Percentiles rank a stretch among this genome's conserved stretches.
phyloP scores from a whole-genome alignment of 2,329 filamentous ascomycete genomes.

The Mycosphaerella sp. region DNA sequence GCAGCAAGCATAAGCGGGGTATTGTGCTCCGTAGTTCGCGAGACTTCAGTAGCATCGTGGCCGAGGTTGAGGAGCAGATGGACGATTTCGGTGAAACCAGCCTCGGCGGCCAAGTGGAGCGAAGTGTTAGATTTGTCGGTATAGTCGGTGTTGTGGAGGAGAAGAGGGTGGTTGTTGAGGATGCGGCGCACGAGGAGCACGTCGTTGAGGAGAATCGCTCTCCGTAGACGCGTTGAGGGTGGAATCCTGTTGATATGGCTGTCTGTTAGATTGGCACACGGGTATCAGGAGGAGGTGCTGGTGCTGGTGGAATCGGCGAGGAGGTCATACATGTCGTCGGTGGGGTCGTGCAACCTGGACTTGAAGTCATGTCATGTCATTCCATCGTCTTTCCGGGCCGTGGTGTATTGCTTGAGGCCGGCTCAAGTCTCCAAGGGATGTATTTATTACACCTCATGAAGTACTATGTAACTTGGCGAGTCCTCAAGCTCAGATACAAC shows the following conservation, averaged over 20 bases:
- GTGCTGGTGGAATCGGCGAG: not conserved
- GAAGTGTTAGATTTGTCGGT: constrained; percentile 73
- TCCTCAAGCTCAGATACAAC: no score
- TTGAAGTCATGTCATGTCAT: constrained; percentile 1
- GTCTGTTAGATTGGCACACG: constrained; percentile 37
- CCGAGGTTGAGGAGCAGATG: constrained; percentile 63
- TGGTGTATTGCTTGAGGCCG: constrained; percentile 16
- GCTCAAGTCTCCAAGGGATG: constrained; percentile 14
- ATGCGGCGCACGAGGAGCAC: constrained; percentile 69
- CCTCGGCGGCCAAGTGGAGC: constrained; percentile 70
- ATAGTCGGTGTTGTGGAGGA: constrained; percentile 74
- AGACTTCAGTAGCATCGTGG: constrained; percentile 67
- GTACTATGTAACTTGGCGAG: no score
- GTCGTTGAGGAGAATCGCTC: constrained; percentile 73
- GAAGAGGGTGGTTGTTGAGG: constrained; percentile 61
- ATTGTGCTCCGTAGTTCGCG: constrained; percentile 71
- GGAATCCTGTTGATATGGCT: constrained; percentile 52
- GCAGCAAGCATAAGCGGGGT: constrained; percentile 78
- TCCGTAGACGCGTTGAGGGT: constrained; percentile 67
- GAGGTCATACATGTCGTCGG: constrained; percentile 15
- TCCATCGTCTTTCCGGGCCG: not conserved
- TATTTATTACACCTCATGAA: no score
- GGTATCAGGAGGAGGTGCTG: not conserved
- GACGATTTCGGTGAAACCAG: constrained; percentile 65
- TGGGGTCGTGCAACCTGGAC: constrained; percentile 4